phyloP scores from a whole-genome alignment of 805 yeast species.

The Lachancea meyersii region DNA sequence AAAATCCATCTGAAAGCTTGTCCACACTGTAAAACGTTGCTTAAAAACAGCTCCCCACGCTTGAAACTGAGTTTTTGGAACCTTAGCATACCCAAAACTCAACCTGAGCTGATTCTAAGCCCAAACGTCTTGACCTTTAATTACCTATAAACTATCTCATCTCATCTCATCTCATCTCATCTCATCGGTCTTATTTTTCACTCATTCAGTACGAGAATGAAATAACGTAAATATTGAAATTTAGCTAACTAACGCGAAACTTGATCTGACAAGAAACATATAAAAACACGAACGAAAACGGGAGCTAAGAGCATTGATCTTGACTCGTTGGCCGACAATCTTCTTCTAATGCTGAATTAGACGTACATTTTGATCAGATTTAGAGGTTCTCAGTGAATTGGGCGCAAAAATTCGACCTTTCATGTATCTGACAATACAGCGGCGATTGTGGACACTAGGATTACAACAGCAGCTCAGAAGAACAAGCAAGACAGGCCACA shows the following conservation, averaged over 20 bases:
- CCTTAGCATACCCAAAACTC: background rate
- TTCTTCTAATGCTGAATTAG: background rate
- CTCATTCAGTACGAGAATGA: background rate
- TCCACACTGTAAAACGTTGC: constrained; percentile 30
- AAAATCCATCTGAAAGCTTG: constrained; percentile 33
- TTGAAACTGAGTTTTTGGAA: constrained; percentile 1
- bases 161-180: constrained; percentile 1
- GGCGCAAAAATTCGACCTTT: background rate
- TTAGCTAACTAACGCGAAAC: background rate
- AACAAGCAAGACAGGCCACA: background rate
- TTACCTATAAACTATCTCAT: background rate
- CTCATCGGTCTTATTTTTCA: background rate
- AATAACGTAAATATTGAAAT: background rate
- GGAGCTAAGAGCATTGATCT: too few relatives aligned
- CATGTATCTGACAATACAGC: background rate
- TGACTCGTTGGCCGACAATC: too few relatives aligned
- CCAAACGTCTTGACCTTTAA: too few relatives aligned
- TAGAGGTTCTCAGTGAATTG: background rate
- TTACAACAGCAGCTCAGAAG: background rate
- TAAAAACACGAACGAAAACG: too few relatives aligned
- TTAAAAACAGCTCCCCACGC: constrained; percentile 43
- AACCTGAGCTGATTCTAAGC: background rate
- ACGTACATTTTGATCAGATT: background rate
- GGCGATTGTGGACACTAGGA: background rate
- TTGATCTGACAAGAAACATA: background rate